Evolutionary conservation across 2,329 filamentous ascomycete genomes (phyloP), one percentile per base, ranked within the genome.

Genomic region (Phyllosticta capitalensis): DNA sequence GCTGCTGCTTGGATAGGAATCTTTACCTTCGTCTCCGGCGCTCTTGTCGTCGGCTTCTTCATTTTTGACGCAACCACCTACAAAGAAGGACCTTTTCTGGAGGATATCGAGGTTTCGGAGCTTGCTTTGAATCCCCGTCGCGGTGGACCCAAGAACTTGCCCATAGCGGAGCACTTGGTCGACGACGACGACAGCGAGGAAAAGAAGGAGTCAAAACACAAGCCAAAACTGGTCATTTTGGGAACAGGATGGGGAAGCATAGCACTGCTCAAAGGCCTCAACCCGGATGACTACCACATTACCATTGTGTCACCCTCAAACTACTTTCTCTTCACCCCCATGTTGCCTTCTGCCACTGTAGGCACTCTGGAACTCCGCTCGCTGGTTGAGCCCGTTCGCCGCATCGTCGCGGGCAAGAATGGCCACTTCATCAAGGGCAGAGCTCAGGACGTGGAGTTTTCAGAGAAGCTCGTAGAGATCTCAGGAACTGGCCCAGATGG

Each of bases 291-390:
- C 67, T 99, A 96, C 71, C 92, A 99, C 73, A 87, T 99, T 65
- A 97, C 92, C 4, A 88, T 99, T 48, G 87, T 99, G 51, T 95
- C 91, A 12, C 92, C 94, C 0, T 88, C 88, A 38, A 97, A 97
- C 68, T 96, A 97, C 76, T 99, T 99, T 76, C 77, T 99, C 30
- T 99, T 99, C 74, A 99, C 94, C 1, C 94, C 94, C 0, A 97
- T 99, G 92, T 80, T 99, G 51, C 94, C 94, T 1, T 96, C 91
- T 33, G 95, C 94, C 7, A 99, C 95, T 0, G 94, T 99, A 5
- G 95, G 95, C 12, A 99, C 94, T 0, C 79, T 99, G 30, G 92
- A 96, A 69, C 78, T 97, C 67, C 82, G 92, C 64, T 96, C 91
- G 55, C 79, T 99, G 61, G 90, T 96, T 49, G 94, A 99, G 73